Evolutionary conservation across 1,284 basidiomycete species (phyloP).

Genomic region (Singerocomus inundabilis): DNA sequence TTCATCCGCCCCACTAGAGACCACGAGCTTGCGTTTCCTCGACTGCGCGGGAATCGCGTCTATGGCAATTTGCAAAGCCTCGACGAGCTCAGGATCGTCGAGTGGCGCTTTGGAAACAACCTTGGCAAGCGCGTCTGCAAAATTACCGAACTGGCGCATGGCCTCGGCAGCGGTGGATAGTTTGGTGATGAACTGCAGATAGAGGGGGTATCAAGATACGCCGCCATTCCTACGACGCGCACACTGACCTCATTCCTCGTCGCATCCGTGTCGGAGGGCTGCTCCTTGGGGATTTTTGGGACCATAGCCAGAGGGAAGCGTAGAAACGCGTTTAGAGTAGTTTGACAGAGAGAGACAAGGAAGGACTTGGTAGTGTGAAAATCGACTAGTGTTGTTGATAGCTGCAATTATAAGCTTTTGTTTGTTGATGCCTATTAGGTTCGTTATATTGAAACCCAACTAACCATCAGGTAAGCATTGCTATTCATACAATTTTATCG

Average conservation of each 20-base stretch:
- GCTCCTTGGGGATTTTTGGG: conserved; percentile 30
- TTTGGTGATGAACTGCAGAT: conserved; percentile 50
- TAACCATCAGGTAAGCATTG: conserved; percentile 35
- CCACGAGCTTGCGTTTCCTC: conserved; percentile 54
- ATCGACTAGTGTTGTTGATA: conserved; percentile 37
- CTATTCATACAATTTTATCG: conserved; percentile 25
- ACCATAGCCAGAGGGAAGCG: conserved; percentile 23
- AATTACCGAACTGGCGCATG: conserved; percentile 56
- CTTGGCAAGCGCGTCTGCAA: conserved; percentile 55
- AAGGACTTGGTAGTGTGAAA: conserved; percentile 38
- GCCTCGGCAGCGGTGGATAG: conserved; percentile 53
- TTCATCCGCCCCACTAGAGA: conserved; percentile 42
- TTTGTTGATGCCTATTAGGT: conserved; percentile 41
- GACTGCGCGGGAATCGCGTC: conserved; percentile 34
- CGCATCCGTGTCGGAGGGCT: conserved; percentile 26
- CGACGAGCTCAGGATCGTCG: conserved; percentile 34
- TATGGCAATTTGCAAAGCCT: conserved; percentile 29
- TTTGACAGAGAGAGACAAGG: conserved; percentile 28
- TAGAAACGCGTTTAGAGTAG: conserved; percentile 29
- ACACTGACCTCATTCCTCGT: conserved; percentile 31
- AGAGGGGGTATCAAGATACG: conserved; percentile 23
- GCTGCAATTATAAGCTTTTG: conserved; percentile 42
- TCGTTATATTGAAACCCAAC: conserved; percentile 39
- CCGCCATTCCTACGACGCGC: conserved; percentile 11
- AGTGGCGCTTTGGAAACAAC: conserved; percentile 37